Evolutionary conservation across 2,329 filamentous ascomycete genomes (phyloP).

Genomic region (Tolypocladium sp.): DNA sequence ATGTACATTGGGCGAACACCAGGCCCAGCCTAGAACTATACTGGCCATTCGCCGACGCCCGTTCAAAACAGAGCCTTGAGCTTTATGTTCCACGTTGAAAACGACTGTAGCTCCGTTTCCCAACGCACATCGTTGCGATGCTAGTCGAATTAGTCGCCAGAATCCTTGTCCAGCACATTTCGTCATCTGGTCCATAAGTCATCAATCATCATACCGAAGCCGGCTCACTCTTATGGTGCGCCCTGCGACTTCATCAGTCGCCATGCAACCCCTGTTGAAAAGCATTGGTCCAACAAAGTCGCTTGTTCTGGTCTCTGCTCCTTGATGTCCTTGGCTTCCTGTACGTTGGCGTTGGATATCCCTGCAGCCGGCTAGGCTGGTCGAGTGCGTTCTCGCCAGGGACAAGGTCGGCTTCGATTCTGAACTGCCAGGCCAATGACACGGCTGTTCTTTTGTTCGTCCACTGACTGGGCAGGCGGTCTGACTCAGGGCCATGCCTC

Average conservation of each 20-base stretch:
- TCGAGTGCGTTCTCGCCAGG: background rate
- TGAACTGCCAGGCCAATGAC: too few species aligned
- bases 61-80: background rate
- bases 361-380: background rate
- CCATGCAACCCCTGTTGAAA: background rate
- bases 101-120: background rate
- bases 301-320: background rate
- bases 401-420: background rate
- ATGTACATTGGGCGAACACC: background rate
- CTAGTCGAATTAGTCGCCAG: background rate
- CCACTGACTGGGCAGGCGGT: background rate
- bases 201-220: background rate
- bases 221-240: background rate
- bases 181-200: background rate
- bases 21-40: background rate
- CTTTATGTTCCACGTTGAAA: background rate
- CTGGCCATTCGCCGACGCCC: background rate
- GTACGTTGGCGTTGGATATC: background rate
- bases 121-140: background rate
- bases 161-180: background rate
- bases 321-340: background rate
- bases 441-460: background rate
- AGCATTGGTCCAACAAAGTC: background rate
- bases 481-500: background rate
- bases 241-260: background rate